Percentiles rank a stretch among this genome's conserved stretches.
Evolutionary conservation across 306 rosid species (phyloP).

Genomic region (Cucumis hystrix): DNA sequence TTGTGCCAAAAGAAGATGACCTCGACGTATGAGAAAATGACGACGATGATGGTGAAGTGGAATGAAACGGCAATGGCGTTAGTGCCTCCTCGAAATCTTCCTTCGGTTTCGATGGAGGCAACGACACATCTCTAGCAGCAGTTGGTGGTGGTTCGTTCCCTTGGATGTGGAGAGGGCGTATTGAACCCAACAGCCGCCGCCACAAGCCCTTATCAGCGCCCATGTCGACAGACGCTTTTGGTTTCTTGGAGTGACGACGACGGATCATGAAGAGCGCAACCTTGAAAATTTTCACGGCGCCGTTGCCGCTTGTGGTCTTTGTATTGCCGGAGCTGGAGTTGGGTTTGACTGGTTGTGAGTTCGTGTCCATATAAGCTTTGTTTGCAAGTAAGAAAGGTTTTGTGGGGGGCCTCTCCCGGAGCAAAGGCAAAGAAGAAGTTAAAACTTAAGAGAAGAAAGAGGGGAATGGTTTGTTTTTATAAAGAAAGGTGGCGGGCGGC

Average conservation of each 20-base stretch:
- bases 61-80: neutral
- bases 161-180: neutral
- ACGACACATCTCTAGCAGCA: neutral
- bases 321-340: neutral
- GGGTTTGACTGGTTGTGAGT: neutral
- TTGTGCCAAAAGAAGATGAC: neutral
- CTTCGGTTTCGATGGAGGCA: neutral
- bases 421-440: neutral
- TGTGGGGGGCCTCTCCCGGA: neutral
- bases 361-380: neutral
- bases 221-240: slow-evolving; percentile 4
- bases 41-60: neutral
- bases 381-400: neutral
- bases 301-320: slow-evolving; percentile 1
- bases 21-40: neutral
- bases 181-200: neutral
- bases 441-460: neutral
- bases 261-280: slow-evolving; percentile 34
- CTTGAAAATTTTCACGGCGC: slow-evolving; percentile 18
- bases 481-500: neutral
- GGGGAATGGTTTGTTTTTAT: neutral
- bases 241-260: slow-evolving; percentile 21
- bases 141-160: neutral
- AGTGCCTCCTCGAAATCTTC: neutral
- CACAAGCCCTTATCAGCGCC: neutral